A percentile compares a stretch with the other conserved stretches of the same genome.
phyloP scores from a whole-genome alignment of 2,329 filamentous ascomycete species.

The Fusarium tupiense region DNA sequence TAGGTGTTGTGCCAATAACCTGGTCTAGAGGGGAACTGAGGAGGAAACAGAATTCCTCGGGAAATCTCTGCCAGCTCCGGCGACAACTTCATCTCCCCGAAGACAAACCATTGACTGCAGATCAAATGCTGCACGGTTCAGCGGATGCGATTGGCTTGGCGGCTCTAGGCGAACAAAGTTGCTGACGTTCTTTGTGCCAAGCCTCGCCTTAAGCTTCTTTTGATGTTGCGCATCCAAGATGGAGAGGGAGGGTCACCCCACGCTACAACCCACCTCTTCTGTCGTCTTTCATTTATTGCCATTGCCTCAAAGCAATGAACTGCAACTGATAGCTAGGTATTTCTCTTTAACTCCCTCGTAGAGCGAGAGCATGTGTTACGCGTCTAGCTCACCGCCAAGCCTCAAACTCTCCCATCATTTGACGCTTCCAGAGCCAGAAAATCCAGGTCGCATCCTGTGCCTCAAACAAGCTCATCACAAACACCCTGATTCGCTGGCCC shows the following conservation, averaged over 20 bases:
- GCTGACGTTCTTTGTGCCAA: slow-evolving; percentile 3
- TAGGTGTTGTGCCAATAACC: too few relatives aligned
- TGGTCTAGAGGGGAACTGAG: too few relatives aligned
- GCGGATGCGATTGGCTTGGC: neutral
- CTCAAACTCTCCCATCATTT: neutral
- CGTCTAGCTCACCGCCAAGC: neutral
- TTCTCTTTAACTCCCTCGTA: neutral
- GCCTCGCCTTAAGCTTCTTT: slow-evolving; percentile 8
- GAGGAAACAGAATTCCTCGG: neutral
- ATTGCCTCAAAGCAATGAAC: neutral
- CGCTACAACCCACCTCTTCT: neutral
- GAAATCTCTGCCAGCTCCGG: neutral
- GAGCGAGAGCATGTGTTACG: neutral
- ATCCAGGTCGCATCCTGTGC: neutral
- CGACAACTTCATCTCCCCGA: neutral
- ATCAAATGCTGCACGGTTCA: neutral
- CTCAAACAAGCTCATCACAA: slow-evolving; percentile 24
- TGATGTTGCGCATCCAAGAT: neutral
- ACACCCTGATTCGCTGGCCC: slow-evolving; percentile 15
- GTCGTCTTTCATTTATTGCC: neutral
- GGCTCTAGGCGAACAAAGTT: neutral
- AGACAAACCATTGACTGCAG: neutral
- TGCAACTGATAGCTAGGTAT: neutral
- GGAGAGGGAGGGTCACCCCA: slow-evolving; percentile 4
- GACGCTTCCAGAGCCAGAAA: neutral